A percentile compares a stretch with the other conserved stretches of the same genome.
Conservation (phyloP, 208 protist species). For the Wallacemonas rigidus region DNA sequence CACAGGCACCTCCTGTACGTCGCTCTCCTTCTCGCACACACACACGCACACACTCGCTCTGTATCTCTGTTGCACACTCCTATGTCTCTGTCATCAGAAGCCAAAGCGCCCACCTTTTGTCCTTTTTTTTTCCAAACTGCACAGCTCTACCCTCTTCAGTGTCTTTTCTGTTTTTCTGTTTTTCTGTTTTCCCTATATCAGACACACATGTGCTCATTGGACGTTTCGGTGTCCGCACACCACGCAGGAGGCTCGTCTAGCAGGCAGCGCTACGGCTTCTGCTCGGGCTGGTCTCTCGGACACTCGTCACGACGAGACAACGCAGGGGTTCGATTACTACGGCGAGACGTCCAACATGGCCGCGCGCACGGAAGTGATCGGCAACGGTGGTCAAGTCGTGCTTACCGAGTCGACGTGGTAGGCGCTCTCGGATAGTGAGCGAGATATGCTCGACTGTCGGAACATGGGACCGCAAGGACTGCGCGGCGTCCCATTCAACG, state of each 20-base stretch:
- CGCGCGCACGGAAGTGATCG: constrained; percentile 74
- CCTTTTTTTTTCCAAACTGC: constrained; percentile 1
- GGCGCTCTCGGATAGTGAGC: constrained; percentile 37
- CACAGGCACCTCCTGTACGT: too few species aligned
- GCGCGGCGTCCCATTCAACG: constrained; percentile 54
- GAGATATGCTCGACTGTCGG: constrained; percentile 21
- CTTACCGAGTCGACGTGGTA: constrained; percentile 50
- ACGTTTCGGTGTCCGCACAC: too few species aligned
- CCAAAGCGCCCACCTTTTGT: background rate
- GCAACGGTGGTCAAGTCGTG: constrained; percentile 76
- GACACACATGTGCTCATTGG: too few species aligned
- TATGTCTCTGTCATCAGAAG: too few species aligned
- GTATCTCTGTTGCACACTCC: too few species aligned
- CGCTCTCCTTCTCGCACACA: too few species aligned
- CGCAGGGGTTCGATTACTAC: constrained; percentile 81
- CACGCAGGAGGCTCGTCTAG: background rate
- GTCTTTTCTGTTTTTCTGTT: background rate
- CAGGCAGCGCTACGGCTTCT: constrained; percentile 55
- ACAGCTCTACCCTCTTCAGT: background rate
- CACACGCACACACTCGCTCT: too few species aligned
- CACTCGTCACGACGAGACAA: constrained; percentile 56
- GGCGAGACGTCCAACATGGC: constrained; percentile 80
- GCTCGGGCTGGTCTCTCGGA: constrained; percentile 62
- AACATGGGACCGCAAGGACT: constrained; percentile 44
- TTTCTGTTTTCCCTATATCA: background rate